phyloP scores from a whole-genome alignment of 768 basidiomycete genomes.

The Lyophyllum atratum region DNA sequence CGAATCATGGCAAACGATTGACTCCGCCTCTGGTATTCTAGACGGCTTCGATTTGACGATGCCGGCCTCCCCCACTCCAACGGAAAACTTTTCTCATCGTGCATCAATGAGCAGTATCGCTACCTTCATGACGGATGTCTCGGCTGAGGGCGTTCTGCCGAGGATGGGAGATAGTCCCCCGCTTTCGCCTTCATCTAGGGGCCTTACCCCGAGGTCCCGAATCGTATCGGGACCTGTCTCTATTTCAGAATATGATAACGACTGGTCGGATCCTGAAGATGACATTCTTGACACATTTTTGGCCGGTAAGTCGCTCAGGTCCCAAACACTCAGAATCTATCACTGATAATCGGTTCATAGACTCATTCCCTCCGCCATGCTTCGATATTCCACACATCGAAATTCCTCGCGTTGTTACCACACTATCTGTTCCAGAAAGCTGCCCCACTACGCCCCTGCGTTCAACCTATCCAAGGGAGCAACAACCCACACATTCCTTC shows the following conservation, averaged over 20 bases:
- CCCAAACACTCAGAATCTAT: neutral
- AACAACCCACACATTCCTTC: slow-evolving; percentile 9
- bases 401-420: slow-evolving; percentile 34
- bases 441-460: slow-evolving; percentile 9
- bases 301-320: slow-evolving; percentile 30
- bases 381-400: slow-evolving; percentile 32
- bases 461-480: slow-evolving; percentile 1
- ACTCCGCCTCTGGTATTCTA: slow-evolving; percentile 39
- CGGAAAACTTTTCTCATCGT: slow-evolving; percentile 31
- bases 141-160: slow-evolving; percentile 60
- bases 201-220: slow-evolving; percentile 21
- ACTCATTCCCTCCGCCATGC: slow-evolving; percentile 43
- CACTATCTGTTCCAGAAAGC: slow-evolving; percentile 9
- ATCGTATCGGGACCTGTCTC: slow-evolving; percentile 34
- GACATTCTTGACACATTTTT: slow-evolving; percentile 34
- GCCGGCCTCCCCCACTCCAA: slow-evolving; percentile 30
- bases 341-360: slow-evolving; percentile 19
- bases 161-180: slow-evolving; percentile 20
- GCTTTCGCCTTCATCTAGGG: neutral
- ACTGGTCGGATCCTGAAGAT: slow-evolving; percentile 38
- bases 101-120: slow-evolving; percentile 55
- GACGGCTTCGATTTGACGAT: slow-evolving; percentile 40
- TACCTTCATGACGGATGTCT: slow-evolving; percentile 57
- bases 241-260: slow-evolving; percentile 43
- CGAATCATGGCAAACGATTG: slow-evolving; percentile 48